Evolutionary conservation across 148 eudicot genomes (phyloP), one percentile per base, ranked within the genome.

Genomic region (Silene latifolia): DNA sequence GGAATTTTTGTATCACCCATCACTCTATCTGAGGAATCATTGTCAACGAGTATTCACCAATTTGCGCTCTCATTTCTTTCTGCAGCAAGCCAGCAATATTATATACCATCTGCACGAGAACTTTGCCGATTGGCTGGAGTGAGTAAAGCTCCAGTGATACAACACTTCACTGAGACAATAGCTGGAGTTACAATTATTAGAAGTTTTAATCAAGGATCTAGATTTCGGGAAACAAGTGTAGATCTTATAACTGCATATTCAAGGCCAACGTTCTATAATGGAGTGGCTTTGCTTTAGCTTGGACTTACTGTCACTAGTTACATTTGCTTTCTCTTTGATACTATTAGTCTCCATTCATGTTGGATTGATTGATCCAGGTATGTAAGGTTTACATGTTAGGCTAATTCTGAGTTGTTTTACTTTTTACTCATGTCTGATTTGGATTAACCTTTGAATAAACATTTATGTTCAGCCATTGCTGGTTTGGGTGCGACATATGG

Each of bases 121-220:
- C 83, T 88, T 35, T 73, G 85, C 11, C 79, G 92, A 48, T 62
- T 88, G 76, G 77, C 72, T 47, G 92, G 92, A 58, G 84, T 86
- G 10, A 79, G 84, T 51, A 83, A 85, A 79, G 87, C 87, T 48
- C 90, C 90, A 44, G 86, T 87, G 7, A 85, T 89, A 77, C 90
- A 89, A 27, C 93, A 87, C 63, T 89, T 89, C 68, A 67, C 93
- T 9, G 93, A 89, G 79, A 89, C 93, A 0, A 85, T 89, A 51
- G 79, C 93, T 29, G 93, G 93, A 21, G 80, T 81, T 58, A 73
- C 82, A 46, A n/a, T n/a, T n/a, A 89, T 87, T 23, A 82, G 90
- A 72, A 80, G 89, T 63, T 86, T 87, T 66, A 85, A 86, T 72
- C 91, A 84, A 76, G 76, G 85, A 69, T 67, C 80, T 4, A 78